Base-by-base conservation (phyloP, 164 flowering plant species). In the Sedum album region DNA sequence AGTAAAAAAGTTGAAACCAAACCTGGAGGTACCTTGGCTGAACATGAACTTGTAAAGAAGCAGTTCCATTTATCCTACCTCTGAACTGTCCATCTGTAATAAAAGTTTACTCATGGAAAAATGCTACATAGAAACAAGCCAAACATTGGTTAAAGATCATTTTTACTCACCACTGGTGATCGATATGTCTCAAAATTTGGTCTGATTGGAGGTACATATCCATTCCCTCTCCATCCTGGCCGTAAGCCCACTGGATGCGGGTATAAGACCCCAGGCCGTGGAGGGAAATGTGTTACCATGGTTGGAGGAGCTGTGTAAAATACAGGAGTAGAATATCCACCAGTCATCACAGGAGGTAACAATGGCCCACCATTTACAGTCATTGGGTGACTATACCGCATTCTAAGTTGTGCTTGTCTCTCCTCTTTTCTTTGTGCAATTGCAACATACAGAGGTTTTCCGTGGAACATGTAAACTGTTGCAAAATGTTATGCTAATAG, bases 171-270 rank as follows among this genome's bases (percentile, higher is more conserved):
- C 78, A 73, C 44, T 21, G 85, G 79, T 62, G 79, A 65, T 28
- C 81, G 75, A 62, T 80, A 31, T 23, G 82, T 80, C 70, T 80
- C 88, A 76, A 81, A 83, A 0, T n/a, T 15, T 4, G 89, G 88
- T 68, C 82, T 74, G 15, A 82, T 8, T 20, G 87, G 70, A 69
- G 88, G 78, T 44, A 77, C 71, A 73, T 78, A 83, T 46, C 80
- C 82, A 80, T 76, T 80, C 26, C 79, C 66, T 74, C 90, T 80
- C 96, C 95, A 92, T 53, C 84, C 88, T 41, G 93, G 86, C 75
- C 91, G 78, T 75, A 88, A 21, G 36, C 84, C 93, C 44, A 84
- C 49, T 60, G 60, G 60, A 55, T 88, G 86, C 68, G 81, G 90
- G 76, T 86, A 86, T 81, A 92, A 81, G 53, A 89, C 51, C 15